Evolutionary conservation across 177 flowering plant genomes (phyloP).

Genomic region (Vitis hybrid): DNA sequence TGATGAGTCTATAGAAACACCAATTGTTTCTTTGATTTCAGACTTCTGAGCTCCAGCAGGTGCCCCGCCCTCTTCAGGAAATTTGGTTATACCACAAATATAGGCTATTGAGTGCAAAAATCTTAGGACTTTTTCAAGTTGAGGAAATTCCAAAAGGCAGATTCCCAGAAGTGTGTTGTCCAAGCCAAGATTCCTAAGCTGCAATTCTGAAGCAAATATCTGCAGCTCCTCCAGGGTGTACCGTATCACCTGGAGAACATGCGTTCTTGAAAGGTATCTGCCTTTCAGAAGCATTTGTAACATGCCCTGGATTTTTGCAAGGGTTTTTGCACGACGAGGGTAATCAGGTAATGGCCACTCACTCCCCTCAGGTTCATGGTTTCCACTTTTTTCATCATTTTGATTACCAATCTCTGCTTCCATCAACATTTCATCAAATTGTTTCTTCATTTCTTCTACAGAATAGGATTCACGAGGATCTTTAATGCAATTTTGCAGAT

Average conservation of each 20-base stretch:
- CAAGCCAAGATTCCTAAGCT: conserved; percentile 56
- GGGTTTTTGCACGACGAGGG: conserved; percentile 69
- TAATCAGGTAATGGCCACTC: conserved; percentile 81
- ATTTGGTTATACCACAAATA: conserved; percentile 66
- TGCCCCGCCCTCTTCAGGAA: conserved; percentile 39
- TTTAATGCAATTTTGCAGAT: conserved; percentile 39
- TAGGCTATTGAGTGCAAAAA: conserved; percentile 82
- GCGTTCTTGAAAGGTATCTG: conserved; percentile 76
- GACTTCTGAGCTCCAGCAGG: conserved; percentile 18
- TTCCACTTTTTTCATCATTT: conserved; percentile 19
- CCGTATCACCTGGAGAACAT: conserved; percentile 74
- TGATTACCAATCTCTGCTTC: conserved; percentile 36
- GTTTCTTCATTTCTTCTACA: conserved; percentile 32
- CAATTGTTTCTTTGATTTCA: conserved; percentile 57
- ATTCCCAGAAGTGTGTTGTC: conserved; percentile 79
- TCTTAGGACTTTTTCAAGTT: conserved; percentile 73
- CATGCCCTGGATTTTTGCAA: conserved; percentile 61
- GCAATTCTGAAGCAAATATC: conserved; percentile 52
- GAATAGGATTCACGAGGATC: conserved; percentile 56
- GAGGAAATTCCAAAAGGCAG: conserved; percentile 76
- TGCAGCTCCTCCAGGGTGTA: conserved; percentile 79
- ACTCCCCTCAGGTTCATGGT: conserved; percentile 19
- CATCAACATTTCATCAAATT: conserved; percentile 27
- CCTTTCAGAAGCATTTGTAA: conserved; percentile 69
- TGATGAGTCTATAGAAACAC: conserved; percentile 57